Percentiles rank a stretch among this genome's conserved stretches.
These are phyloP conservation scores for Sapria himalayana DNA, from an alignment of 345 rosid species.

Conservation along the genomic window DNA sequence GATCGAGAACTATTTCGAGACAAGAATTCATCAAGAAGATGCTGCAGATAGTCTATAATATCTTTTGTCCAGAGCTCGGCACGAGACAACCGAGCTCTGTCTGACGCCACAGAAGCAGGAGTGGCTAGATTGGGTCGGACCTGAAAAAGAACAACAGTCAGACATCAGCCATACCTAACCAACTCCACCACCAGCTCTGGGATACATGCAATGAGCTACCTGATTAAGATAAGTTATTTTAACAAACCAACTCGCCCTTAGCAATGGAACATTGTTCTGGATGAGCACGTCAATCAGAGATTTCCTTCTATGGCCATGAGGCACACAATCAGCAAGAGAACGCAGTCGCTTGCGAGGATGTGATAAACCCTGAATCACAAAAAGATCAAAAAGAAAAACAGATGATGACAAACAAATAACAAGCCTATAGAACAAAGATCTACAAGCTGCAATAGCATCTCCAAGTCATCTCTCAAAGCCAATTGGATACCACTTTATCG, in stretches of 20 bases:
- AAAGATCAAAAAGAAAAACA: conserved; percentile 4
- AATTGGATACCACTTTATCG: too few species aligned
- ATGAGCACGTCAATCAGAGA: conserved; percentile 74
- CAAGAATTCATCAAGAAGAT: conserved; percentile 55
- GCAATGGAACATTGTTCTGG: conserved; percentile 81
- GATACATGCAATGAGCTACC: too few species aligned
- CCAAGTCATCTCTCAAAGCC: too few species aligned
- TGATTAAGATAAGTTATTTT: conserved; percentile 95
- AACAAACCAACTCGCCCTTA: conserved; percentile 91
- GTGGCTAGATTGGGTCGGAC: conserved; percentile 43
- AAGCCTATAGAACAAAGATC: too few species aligned
- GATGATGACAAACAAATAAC: conserved; percentile 1
- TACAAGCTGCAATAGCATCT: too few species aligned
- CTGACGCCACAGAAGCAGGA: conserved; percentile 44
- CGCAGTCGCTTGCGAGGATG: conserved; percentile 73
- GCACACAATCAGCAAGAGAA: conserved; percentile 78
- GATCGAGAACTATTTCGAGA: conserved; percentile 40
- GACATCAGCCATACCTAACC: too few species aligned
- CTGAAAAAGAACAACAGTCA: conserved; percentile 53
- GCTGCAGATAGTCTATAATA: conserved; percentile 72
- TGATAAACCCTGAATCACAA: conserved; percentile 68
- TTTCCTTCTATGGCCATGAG: conserved; percentile 57
- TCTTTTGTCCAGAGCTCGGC: conserved; percentile 95
- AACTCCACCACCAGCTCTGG: too few species aligned
- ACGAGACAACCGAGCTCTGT: conserved; percentile 41